phyloP scores from a whole-genome alignment of 2,329 filamentous ascomycete species.

The Leptosphaerulina australis region DNA sequence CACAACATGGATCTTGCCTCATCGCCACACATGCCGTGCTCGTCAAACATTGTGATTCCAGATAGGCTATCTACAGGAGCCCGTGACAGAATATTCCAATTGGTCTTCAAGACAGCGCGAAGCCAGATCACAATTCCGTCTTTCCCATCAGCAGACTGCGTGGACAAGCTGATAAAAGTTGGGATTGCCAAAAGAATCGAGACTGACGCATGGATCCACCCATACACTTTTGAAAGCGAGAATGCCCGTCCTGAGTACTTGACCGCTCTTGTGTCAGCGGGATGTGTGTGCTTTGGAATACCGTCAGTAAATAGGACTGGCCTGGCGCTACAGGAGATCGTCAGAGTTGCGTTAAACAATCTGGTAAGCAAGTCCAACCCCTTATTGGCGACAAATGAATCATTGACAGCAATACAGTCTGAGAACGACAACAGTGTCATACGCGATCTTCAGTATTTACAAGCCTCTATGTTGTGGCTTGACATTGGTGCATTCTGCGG shows the following conservation, averaged over 20 bases:
- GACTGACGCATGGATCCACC: constrained; percentile 44
- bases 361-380: constrained; percentile 9
- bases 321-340: constrained; percentile 38
- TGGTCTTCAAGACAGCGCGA: constrained; percentile 38
- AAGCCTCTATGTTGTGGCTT: constrained; percentile 57
- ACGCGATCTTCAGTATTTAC: constrained; percentile 58
- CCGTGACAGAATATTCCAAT: constrained; percentile 40
- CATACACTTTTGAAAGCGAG: constrained; percentile 36
- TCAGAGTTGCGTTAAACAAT: constrained; percentile 34
- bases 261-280: constrained; percentile 38
- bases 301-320: constrained; percentile 40
- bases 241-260: constrained; percentile 33
- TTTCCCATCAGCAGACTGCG: constrained; percentile 38
- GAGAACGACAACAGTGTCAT: constrained; percentile 41
- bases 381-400: not conserved
- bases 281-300: constrained; percentile 43
- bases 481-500: constrained; percentile 63
- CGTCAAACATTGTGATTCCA: constrained; percentile 32
- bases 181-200: constrained; percentile 42
- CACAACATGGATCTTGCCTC: constrained; percentile 34
- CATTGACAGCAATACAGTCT: not conserved
- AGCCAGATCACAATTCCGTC: constrained; percentile 36
- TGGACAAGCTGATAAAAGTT: constrained; percentile 41
- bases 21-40: constrained; percentile 36
- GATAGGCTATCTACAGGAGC: constrained; percentile 26